Conservation (phyloP, 1,139 yeast species). For the Trichomonascaceae sp. region DNA sequence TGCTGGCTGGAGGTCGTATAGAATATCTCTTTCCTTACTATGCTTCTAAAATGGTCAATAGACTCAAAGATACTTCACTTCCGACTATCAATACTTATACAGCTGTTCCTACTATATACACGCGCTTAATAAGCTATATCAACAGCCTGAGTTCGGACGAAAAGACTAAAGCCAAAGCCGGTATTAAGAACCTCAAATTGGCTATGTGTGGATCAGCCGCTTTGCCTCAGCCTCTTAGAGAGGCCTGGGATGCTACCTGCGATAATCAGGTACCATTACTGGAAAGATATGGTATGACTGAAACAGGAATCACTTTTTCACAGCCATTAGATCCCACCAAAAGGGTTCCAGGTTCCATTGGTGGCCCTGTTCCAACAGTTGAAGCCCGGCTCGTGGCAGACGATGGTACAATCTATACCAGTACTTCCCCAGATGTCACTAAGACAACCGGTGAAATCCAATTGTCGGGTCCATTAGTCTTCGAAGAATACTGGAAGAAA, state of each 20-base stretch:
- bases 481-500: constrained; percentile 31
- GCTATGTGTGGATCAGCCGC: constrained; percentile 38
- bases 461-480: constrained; percentile 31
- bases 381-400: constrained; percentile 29
- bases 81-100: constrained; percentile 33
- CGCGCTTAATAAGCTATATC: constrained; percentile 26
- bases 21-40: constrained; percentile 33
- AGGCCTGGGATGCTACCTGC: constrained; percentile 29
- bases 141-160: constrained; percentile 13
- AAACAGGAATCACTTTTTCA: constrained; percentile 34
- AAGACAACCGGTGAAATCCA: constrained; percentile 30
- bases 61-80: constrained; percentile 22
- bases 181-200: constrained; percentile 21
- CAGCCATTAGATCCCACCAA: constrained; percentile 28
- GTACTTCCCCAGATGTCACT: constrained; percentile 16
- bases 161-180: constrained; percentile 15
- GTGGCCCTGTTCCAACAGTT: constrained; percentile 33
- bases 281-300: constrained; percentile 37
- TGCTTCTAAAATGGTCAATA: constrained; percentile 25
- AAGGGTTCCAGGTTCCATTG: constrained; percentile 32
- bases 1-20: constrained; percentile 33
- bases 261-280: constrained; percentile 31
- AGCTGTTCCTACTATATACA: constrained; percentile 37
- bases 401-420: constrained; percentile 22
- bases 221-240: constrained; percentile 32